Evolutionary conservation across 331 rosid genomes (phyloP).

Genomic region (Acacia pycnantha): DNA sequence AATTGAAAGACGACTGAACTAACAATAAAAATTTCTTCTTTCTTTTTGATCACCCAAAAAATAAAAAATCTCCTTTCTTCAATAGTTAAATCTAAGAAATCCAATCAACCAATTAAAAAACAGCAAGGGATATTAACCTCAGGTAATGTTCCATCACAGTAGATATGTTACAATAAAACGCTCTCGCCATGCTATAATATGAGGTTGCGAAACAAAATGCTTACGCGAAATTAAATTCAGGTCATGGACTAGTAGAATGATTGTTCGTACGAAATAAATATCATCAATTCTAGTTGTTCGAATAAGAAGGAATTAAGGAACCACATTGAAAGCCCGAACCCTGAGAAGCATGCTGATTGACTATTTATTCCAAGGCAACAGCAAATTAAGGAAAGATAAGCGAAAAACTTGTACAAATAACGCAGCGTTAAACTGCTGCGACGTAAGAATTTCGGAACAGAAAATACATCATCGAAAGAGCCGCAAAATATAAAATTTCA

Average conservation of each 20-base stretch:
- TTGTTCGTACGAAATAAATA: background rate
- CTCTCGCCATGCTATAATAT: background rate
- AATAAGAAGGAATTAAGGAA: slow-evolving; percentile 10
- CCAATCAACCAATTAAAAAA: slow-evolving; percentile 11
- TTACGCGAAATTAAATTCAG: background rate
- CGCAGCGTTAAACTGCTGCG: background rate
- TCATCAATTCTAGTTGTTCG: background rate
- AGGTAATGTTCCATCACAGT: background rate
- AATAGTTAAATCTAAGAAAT: slow-evolving; percentile 21
- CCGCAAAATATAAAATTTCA: background rate
- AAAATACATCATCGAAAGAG: background rate
- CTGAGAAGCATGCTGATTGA: slow-evolving; percentile 8
- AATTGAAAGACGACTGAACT: slow-evolving; percentile 5
- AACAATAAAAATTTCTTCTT: background rate
- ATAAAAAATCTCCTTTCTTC: background rate
- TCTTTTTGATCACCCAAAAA: background rate
- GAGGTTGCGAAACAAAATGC: background rate
- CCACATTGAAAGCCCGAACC: slow-evolving; percentile 18
- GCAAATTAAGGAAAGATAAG: background rate
- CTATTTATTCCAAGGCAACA: background rate
- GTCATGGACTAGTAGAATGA: background rate
- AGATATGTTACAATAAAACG: slow-evolving; percentile 1
- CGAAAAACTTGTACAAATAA: background rate
- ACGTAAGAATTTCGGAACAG: slow-evolving; percentile 5
- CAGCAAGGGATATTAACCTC: background rate